Base-by-base conservation (phyloP, 2,329 filamentous ascomycete species). In the Pseudocercospora ulei region DNA sequence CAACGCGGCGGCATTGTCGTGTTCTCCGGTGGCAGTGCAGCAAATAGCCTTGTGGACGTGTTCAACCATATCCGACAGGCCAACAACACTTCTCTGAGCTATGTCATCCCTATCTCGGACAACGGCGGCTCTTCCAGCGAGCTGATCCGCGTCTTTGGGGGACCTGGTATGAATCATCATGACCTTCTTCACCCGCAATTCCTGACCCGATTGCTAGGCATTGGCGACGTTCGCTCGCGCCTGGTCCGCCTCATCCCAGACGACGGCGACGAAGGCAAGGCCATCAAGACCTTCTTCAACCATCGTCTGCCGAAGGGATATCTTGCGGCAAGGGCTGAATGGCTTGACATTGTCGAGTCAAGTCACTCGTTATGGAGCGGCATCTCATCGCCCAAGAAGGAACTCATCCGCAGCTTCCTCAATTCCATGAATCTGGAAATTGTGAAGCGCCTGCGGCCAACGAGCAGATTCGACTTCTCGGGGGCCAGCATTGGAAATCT, bases 41-140 rank as follows among this genome's bases (percentile, higher is more conserved):
- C 88, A 4, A 96, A 95, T 58, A 92, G 74, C 55, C 73, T 95
- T 3, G 88, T 95, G 25, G 88, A 95, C 59, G 82, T 94, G 7
- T 95, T 95, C 63, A 79, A 70, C 42, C 62, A 65, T 13, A 63
- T 75, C 3, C 61, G 66, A 17, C 62, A 77, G 46, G 78, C 71
- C 51, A 82, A 80, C 46, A 64, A 71, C 25, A 81, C 80, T 55
- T 67, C 72, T 2, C 65, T 92, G 26, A 84, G 76, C 62, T 92
- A 93, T 61, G 77, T 95, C 43, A 93, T 96, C 36, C 88, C 88
- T 22, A 94, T 95, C 58, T 90, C 82, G 49, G 88, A 96, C 64
- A 96, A 96, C 62, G 88, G 88, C 33, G 88, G 88, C 24, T 92
- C 83, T 52, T 92, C 86, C 2, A 93, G 84, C 28, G 88, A 96